Evolutionary conservation across 495 filamentous ascomycete genomes (phyloP).

Genomic region (Penicillium chermesinum): DNA sequence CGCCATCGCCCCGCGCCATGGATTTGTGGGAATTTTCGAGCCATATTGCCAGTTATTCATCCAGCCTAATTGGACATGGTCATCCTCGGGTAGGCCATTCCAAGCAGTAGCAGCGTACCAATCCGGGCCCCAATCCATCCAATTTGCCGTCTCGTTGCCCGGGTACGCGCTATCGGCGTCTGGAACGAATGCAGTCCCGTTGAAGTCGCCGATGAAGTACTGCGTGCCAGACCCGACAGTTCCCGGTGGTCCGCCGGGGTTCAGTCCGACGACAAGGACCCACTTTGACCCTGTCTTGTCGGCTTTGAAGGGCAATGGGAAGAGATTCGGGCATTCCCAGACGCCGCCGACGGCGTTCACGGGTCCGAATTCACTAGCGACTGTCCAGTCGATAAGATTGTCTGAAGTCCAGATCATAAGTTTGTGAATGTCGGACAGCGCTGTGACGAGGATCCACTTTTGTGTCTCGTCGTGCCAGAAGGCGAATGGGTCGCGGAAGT

Average conservation of each 20-base stretch:
- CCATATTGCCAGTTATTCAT: constrained; percentile 59
- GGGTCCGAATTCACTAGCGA: constrained; percentile 50
- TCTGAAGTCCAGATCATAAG: constrained; percentile 50
- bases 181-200: constrained; percentile 30
- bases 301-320: constrained; percentile 28
- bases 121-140: constrained; percentile 54
- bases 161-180: constrained; percentile 15
- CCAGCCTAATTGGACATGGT: constrained; percentile 48
- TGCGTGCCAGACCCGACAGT: constrained; percentile 36
- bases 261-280: constrained; percentile 47
- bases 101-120: constrained; percentile 54
- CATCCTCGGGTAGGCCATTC: constrained; percentile 36
- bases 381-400: constrained; percentile 49
- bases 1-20: constrained; percentile 50
- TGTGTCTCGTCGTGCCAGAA: constrained; percentile 44
- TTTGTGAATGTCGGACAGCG: constrained; percentile 46
- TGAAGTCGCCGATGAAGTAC: constrained; percentile 34
- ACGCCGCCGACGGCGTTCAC: constrained; percentile 49
- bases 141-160: constrained; percentile 17
- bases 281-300: constrained; percentile 35
- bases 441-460: constrained; percentile 47
- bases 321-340: constrained; percentile 55
- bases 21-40: constrained; percentile 25
- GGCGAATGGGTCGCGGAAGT: constrained; percentile 57
- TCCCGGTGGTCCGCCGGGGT: constrained; percentile 53